Evolutionary conservation across 768 basidiomycete genomes (phyloP).

Genomic region (Megacollybia marginata): DNA sequence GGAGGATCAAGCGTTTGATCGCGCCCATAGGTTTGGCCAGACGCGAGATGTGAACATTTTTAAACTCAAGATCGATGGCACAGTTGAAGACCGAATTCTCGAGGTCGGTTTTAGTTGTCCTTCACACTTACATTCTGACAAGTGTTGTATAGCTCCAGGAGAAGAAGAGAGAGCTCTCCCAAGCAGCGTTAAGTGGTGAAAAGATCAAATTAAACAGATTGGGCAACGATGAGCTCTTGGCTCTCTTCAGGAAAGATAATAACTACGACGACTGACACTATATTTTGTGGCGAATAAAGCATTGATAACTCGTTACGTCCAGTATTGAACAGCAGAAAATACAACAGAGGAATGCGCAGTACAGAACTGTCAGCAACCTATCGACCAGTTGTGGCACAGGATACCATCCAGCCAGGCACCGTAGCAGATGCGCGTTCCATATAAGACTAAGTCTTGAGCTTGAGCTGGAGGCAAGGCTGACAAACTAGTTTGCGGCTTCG

Average conservation of each 20-base stretch:
- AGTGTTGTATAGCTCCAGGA: conserved; percentile 63
- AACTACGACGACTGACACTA: conserved; percentile 30
- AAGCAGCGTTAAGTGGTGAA: conserved; percentile 81
- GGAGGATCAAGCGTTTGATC: conserved; percentile 92
- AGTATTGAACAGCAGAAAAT: not conserved
- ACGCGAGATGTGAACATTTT: conserved; percentile 79
- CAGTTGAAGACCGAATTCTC: conserved; percentile 85
- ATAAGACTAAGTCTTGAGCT: not conserved
- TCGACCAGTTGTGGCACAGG: not conserved
- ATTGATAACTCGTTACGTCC: not conserved
- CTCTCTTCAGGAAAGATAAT: conserved; percentile 58
- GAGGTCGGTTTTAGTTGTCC: conserved; percentile 33
- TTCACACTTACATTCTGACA: not conserved
- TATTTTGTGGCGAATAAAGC: too few relatives aligned
- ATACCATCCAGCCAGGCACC: too few relatives aligned
- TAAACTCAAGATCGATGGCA: conserved; percentile 81
- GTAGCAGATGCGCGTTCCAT: too few relatives aligned
- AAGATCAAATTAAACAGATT: conserved; percentile 82
- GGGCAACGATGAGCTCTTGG: conserved; percentile 79
- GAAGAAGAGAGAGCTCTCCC: conserved; percentile 80
- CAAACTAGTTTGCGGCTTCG: not conserved
- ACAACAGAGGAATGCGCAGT: not conserved
- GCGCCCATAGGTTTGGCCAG: conserved; percentile 87
- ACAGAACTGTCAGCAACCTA: not conserved
- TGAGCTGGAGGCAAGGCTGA: not conserved